These are phyloP conservation scores for Xylariaceae sp. DNA, from an alignment of 2,329 filamentous ascomycete genomes.

Conservation along the genomic window DNA sequence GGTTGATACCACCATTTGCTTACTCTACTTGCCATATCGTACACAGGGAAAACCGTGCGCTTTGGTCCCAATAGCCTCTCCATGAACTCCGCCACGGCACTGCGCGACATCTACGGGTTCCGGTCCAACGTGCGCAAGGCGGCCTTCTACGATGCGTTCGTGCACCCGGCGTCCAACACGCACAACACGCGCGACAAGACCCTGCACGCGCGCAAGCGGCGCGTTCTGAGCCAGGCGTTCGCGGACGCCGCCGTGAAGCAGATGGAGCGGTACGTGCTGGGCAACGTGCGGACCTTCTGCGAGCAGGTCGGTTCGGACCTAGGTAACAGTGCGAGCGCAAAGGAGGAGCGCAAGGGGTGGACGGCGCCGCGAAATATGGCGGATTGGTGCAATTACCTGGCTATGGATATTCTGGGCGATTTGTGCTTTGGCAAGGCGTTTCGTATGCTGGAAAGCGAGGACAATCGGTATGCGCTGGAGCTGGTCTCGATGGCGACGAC, in stretches of 20 bases:
- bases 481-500: constrained; percentile 70
- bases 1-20: too few species aligned
- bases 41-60: constrained; percentile 66
- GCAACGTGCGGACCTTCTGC: constrained; percentile 69
- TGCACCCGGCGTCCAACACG: constrained; percentile 71
- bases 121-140: constrained; percentile 67
- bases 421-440: constrained; percentile 65
- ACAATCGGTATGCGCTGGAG: constrained; percentile 68
- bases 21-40: constrained; percentile 5
- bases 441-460: constrained; percentile 60
- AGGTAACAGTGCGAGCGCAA: too few species aligned
- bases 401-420: constrained; percentile 65
- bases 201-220: constrained; percentile 70
- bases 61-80: constrained; percentile 78
- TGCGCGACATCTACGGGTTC: constrained; percentile 69
- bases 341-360: constrained; percentile 58
- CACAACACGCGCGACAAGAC: constrained; percentile 72
- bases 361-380: constrained; percentile 62
- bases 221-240: constrained; percentile 73
- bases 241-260: constrained; percentile 66
- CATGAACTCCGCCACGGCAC: constrained; percentile 71
- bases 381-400: constrained; percentile 64
- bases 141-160: constrained; percentile 74
- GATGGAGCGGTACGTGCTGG: constrained; percentile 68
- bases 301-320: constrained; percentile 52